phyloP scores from a whole-genome alignment of 352 stramenopile genomes.

The Phytophthora pinifolia region DNA sequence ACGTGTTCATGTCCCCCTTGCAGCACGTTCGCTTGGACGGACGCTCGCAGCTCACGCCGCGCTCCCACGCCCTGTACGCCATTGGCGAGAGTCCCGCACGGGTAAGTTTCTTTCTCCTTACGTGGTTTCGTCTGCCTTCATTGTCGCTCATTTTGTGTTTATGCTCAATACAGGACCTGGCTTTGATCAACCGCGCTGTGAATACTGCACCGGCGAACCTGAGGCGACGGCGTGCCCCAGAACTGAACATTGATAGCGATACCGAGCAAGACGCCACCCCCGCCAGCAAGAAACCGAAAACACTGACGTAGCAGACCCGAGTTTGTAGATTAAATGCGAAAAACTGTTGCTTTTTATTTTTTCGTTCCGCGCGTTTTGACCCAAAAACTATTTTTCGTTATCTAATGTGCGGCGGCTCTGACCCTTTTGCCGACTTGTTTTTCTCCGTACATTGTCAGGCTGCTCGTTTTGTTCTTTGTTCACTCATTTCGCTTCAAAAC shows the following conservation, averaged over 20 bases:
- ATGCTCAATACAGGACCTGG: slow-evolving; percentile 46
- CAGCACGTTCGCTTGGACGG: slow-evolving; percentile 76
- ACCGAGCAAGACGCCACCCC: slow-evolving; percentile 28
- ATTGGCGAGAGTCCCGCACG: slow-evolving; percentile 85
- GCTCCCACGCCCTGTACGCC: slow-evolving; percentile 81
- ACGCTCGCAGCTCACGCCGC: slow-evolving; percentile 68
- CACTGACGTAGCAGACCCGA: slow-evolving; percentile 24
- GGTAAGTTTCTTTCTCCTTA: slow-evolving; percentile 42
- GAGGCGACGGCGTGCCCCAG: slow-evolving; percentile 9
- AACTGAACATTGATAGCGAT: slow-evolving; percentile 37
- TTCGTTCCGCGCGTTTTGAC: slow-evolving; percentile 8
- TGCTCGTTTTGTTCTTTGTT: slow-evolving; percentile 30
- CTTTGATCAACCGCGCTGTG: slow-evolving; percentile 77
- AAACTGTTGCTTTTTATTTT: too few relatives aligned
- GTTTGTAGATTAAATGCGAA: slow-evolving; percentile 39
- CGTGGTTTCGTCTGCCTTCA: not conserved
- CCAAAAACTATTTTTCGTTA: slow-evolving; percentile 34
- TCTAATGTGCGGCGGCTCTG: slow-evolving; percentile 29
- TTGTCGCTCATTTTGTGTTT: slow-evolving; percentile 3
- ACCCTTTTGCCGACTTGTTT: slow-evolving; percentile 24
- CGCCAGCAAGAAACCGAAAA: slow-evolving; percentile 35
- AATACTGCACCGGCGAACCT: slow-evolving; percentile 38
- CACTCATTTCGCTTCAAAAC: slow-evolving; percentile 29
- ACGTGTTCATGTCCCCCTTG: slow-evolving; percentile 86
- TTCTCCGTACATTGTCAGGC: slow-evolving; percentile 23